These are phyloP conservation scores for Lichtheimia ornata DNA, from an alignment of 371 early-diverging fungal species.

Conservation along the genomic window DNA sequence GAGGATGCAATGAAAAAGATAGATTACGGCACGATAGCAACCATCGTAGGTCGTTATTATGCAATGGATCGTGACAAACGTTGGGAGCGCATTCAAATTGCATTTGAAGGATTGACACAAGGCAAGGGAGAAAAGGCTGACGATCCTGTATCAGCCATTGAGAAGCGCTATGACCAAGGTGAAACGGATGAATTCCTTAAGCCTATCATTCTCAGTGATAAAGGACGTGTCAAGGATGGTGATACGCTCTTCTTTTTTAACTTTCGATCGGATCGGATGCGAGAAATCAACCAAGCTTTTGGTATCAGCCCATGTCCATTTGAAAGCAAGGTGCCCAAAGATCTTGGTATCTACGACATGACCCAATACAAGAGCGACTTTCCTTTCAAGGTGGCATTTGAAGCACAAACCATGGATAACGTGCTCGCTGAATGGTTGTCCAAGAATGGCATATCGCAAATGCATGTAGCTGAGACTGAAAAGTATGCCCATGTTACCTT, in stretches of 20 bases:
- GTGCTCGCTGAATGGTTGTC: constrained; percentile 97
- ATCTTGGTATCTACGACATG: constrained; percentile 90
- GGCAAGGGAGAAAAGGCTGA: constrained; percentile 77
- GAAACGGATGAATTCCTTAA: constrained; percentile 98
- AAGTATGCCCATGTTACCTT: constrained; percentile 99
- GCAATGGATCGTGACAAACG: constrained; percentile 99
- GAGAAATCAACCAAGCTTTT: constrained; percentile 90
- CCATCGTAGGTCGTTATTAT: constrained; percentile 97
- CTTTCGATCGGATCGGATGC: constrained; percentile 98
- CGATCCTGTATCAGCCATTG: constrained; percentile 74
- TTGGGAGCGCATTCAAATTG: constrained; percentile 96
- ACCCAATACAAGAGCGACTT: constrained; percentile 97
- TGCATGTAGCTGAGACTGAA: constrained; percentile 99
- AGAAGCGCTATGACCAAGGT: constrained; percentile 80
- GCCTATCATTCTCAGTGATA: constrained; percentile 86
- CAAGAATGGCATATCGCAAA: constrained; percentile 82
- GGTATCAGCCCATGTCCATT: constrained; percentile 88
- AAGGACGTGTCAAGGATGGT: constrained; percentile 76
- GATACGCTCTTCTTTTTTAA: constrained; percentile 94
- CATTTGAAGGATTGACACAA: constrained; percentile 87
- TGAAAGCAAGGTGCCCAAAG: constrained; percentile 74
- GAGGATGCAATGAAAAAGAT: constrained; percentile 64
- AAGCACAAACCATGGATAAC: constrained; percentile 94
- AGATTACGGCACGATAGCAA: constrained; percentile 87
- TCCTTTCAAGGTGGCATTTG: constrained; percentile 92